Base-by-base conservation (phyloP, 768 basidiomycete species). In the Suillus plorans region DNA sequence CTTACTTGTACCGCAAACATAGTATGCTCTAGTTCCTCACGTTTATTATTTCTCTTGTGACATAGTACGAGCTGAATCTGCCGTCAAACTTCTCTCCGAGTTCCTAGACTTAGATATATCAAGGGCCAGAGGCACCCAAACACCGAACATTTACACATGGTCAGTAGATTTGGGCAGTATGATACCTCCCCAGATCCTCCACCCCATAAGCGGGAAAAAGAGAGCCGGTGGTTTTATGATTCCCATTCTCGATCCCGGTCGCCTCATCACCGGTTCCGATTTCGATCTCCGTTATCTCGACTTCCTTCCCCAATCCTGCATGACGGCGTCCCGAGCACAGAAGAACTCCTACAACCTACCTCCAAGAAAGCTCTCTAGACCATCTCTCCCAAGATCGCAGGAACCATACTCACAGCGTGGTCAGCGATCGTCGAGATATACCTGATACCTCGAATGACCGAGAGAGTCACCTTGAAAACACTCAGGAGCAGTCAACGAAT, bases 91-190 rank as follows among this genome's bases (percentile, higher is more conserved):
- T 18, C 81, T 98, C 9, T 83, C 94, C 16, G 95, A 97, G 69
- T 96, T 95, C 77, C 82, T 98, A 56, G 95, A 98, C 72, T 83
- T 92, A 74, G 90, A 89, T 68, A 87, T 65, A 72, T 74, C 25
- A 82, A 85, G 57, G 89, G 88, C 9, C 79, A 80, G 34, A 81
- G 88, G 62, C 81, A 85, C 64, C 76, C 81, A 34, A 91, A 93
- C 69, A 91, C 95, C 14, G 95, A 98, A 73, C 28, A 95, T 96
- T 97, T 78, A 92, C 90, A 9, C 95, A 98, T 77, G 94, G 94
- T 92, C 70, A 69, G 84, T 76, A 31, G 28, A 25, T 25, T 25
- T 25, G 25, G 25, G 25, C 25, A 25, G 28, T 28, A 28, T 28
- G 28, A 28, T 28, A 28, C 28, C 28, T 28, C 28, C 28, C 28